These are phyloP conservation scores for Strobilomyces echinocephalus DNA, from an alignment of 768 basidiomycete species.

Conservation along the genomic window DNA sequence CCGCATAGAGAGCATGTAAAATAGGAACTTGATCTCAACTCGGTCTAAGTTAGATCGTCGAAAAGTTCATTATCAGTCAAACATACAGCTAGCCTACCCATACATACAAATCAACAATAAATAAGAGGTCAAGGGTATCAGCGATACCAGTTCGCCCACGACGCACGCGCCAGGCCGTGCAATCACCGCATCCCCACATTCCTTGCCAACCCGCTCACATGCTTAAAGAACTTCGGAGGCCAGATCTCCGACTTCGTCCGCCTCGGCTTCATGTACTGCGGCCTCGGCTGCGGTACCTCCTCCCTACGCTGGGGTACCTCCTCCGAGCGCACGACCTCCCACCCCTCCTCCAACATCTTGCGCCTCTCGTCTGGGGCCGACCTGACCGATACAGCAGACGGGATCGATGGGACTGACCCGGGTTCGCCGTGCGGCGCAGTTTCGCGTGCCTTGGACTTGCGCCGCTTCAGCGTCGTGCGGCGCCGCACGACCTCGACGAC, in stretches of 20 bases:
- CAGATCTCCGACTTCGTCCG: slow-evolving; percentile 27
- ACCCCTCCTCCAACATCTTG: slow-evolving; percentile 18
- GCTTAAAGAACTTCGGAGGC: slow-evolving; percentile 15
- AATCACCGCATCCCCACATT: neutral
- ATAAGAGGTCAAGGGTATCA: neutral
- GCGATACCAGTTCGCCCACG: neutral
- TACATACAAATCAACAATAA: slow-evolving; percentile 5
- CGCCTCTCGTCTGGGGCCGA: slow-evolving; percentile 18
- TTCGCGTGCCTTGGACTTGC: too few relatives aligned
- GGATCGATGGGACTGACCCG: too few relatives aligned
- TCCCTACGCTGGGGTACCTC: slow-evolving; percentile 1
- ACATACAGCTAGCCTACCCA: neutral
- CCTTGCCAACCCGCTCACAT: slow-evolving; percentile 4
- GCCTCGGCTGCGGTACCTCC: neutral
- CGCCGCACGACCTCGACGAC: slow-evolving; percentile 31
- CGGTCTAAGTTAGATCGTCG: neutral
- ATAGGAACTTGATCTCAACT: neutral
- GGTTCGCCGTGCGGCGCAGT: too few relatives aligned
- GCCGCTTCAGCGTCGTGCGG: slow-evolving; percentile 11
- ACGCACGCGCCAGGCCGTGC: neutral
- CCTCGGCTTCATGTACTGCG: neutral
- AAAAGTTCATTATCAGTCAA: neutral
- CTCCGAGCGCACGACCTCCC: slow-evolving; percentile 14
- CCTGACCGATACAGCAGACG: too few relatives aligned
- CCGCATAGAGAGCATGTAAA: neutral